phyloP scores from a whole-genome alignment of 1,284 basidiomycete species.

The Schizopora paradoxa region DNA sequence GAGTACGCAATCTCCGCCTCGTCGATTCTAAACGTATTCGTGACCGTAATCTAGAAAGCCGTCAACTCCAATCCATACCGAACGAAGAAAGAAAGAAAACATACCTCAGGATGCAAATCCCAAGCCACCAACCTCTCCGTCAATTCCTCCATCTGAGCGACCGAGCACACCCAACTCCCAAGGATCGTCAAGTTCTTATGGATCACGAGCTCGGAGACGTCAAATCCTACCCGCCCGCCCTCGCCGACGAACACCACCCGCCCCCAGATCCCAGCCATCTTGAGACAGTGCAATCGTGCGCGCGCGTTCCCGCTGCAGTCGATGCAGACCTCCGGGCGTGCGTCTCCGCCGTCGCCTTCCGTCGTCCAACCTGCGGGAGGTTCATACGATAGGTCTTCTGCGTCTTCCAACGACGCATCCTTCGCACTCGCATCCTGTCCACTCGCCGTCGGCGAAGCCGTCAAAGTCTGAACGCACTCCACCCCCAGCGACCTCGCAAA shows the following conservation, averaged over 20 bases:
- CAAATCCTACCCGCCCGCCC: conserved; percentile 13
- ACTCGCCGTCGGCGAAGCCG: background rate
- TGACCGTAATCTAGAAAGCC: conserved; percentile 12
- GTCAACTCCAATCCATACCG: background rate
- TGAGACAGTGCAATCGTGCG: conserved; percentile 14
- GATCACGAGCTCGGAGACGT: conserved; percentile 17
- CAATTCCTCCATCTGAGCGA: conserved; percentile 18
- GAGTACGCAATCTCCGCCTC: conserved; percentile 15
- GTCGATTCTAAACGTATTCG: conserved; percentile 16
- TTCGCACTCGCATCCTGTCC: conserved; percentile 10
- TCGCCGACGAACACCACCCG: conserved; percentile 18
- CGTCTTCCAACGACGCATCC: background rate
- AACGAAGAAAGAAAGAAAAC: background rate
- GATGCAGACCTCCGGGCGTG: conserved; percentile 17
- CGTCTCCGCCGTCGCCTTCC: conserved; percentile 9
- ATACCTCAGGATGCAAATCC: conserved; percentile 18
- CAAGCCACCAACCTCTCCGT: conserved; percentile 15
- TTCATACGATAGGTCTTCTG: no score
- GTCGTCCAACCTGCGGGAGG: no score
- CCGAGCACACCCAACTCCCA: conserved; percentile 20
- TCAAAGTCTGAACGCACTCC: conserved; percentile 5
- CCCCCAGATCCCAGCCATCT: conserved; percentile 14
- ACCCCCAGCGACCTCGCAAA: conserved; percentile 15
- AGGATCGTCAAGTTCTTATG: conserved; percentile 16
- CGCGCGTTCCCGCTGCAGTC: conserved; percentile 16